Base-by-base conservation (phyloP, 352 stramenopile species). In the Pythium sp. region DNA sequence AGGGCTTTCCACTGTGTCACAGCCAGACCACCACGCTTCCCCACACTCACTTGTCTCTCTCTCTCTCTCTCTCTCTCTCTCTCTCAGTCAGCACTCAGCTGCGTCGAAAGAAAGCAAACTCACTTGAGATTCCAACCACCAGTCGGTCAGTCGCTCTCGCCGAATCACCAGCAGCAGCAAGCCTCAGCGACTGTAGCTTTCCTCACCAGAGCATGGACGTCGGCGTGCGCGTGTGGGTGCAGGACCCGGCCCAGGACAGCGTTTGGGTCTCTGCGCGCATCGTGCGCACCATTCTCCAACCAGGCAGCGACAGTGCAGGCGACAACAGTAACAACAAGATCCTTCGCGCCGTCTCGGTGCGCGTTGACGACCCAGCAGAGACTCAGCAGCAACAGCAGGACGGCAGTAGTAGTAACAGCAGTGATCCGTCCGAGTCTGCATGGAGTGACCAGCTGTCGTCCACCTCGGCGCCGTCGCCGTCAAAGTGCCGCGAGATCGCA, bases 151-250 rank as follows among this genome's bases (percentile, higher is more conserved):
- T 28, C 49, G 49, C 20, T 22, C 47, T n/a, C 47, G n/a, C 47
- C 47, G 47, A 8, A 43, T 15, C 41, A 51, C 18, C 43, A 24
- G 18, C 43, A 22, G 5, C 43, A 51, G 43, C 18, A 51, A 24
- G 5, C 15, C 43, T 51, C 30, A 26, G 30, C 30, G 30, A 32
- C 30, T 32, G 30, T 32, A 32, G 30, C 30, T 32, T 32, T 32
- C 30, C 30, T 32, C 30, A 32, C 30, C 30, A 32, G 30, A 32
- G 53, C n/a, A 95, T 95, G 87, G 87, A 95, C 72, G 75, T 83
- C 12, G 84, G 81, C 47, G 74, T 82, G 58, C 79, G 73, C 73
- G 86, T 95, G 58, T 95, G 87, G 87, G 63, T 95, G 32, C 72
- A 79, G 26, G 82, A 93, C 67, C 57, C 74, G 9, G 47, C 68